Evolutionary conservation across 208 protist species (phyloP).

Genomic region (Leishmania tropica): DNA sequence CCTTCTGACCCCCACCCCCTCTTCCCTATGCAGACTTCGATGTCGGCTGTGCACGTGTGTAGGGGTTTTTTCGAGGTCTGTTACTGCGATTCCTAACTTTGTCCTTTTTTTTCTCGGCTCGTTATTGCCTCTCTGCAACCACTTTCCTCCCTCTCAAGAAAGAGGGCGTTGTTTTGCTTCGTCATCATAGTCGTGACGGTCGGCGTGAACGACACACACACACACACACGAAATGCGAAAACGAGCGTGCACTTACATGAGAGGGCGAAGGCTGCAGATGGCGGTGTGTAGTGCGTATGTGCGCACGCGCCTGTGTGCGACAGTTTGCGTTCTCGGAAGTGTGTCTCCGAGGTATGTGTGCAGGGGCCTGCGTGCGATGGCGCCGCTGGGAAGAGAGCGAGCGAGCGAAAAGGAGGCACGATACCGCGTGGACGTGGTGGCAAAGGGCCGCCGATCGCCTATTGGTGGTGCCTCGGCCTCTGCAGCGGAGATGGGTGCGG

Average conservation of each 20-base stretch:
- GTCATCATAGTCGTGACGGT: neutral
- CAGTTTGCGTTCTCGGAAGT: neutral
- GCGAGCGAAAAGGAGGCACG: neutral
- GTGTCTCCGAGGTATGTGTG: neutral
- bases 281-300: neutral
- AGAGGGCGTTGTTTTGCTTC: neutral
- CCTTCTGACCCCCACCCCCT: neutral
- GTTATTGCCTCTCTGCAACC: neutral
- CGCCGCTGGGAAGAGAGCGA: neutral
- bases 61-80: neutral
- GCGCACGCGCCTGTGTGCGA: neutral
- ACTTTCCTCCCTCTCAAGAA: neutral
- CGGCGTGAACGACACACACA: neutral
- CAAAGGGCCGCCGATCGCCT: too few species aligned
- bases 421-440: neutral
- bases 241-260: neutral
- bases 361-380: neutral
- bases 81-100: neutral
- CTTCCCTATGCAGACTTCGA: neutral
- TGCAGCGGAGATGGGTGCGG: neutral
- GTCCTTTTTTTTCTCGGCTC: neutral
- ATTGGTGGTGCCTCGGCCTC: neutral
- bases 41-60: neutral
- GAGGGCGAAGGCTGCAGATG: neutral
- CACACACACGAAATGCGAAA: neutral